These are phyloP conservation scores for Manihot esculenta DNA, from an alignment of 441 rosid genomes.

Conservation along the genomic window DNA sequence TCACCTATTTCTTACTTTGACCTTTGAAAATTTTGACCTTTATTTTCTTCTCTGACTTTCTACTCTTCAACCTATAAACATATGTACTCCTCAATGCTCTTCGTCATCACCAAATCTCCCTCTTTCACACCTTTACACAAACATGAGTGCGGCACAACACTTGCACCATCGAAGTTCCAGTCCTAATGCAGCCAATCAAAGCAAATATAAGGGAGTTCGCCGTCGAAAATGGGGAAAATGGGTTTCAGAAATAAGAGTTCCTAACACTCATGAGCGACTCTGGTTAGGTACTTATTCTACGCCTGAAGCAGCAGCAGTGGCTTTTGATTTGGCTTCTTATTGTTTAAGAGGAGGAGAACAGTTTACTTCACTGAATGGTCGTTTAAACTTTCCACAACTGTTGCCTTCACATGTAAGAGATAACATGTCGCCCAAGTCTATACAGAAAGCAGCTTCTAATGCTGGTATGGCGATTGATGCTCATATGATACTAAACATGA, in stretches of 20 bases:
- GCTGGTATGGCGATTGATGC: conserved; percentile 90
- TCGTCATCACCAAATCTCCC: neutral
- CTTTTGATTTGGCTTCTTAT: conserved; percentile 76
- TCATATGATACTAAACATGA: conserved; percentile 20
- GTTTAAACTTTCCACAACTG: conserved; percentile 55
- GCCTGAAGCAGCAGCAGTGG: conserved; percentile 76
- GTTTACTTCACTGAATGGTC: conserved; percentile 17
- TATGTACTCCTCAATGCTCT: neutral
- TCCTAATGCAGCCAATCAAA: conserved; percentile 14
- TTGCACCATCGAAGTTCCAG: no score
- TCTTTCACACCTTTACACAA: neutral
- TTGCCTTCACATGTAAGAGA: conserved; percentile 36
- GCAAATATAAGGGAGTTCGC: conserved; percentile 63
- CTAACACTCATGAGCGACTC: conserved; percentile 65
- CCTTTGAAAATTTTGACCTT: conserved; percentile 36
- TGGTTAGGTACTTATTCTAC: conserved; percentile 86
- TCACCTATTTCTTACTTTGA: conserved; percentile 18
- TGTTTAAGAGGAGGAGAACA: conserved; percentile 46
- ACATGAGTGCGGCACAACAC: no score
- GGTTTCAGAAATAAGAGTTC: conserved; percentile 87
- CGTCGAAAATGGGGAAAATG: conserved; percentile 90
- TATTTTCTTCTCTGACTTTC: conserved; percentile 25
- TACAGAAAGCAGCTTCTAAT: conserved; percentile 74
- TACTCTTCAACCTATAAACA: conserved; percentile 46
- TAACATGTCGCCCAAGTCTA: conserved; percentile 58